Conservation (phyloP, 2,329 filamentous ascomycete species). For the Tolypocladium capitatum region DNA sequence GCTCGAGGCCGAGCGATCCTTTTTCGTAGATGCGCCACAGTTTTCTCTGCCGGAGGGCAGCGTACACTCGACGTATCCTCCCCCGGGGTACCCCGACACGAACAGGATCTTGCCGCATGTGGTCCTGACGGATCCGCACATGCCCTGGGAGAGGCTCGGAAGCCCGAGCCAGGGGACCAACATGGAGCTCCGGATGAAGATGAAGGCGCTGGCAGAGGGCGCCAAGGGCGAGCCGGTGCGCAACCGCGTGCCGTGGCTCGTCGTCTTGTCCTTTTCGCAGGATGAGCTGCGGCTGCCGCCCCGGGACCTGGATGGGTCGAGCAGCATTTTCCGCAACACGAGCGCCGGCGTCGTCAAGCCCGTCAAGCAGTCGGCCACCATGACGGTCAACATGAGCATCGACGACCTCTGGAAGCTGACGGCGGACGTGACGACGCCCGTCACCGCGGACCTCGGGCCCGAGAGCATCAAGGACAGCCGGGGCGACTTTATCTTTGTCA, state of each 20-base stretch:
- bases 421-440: background rate
- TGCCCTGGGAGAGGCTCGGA: conserved; percentile 27
- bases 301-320: conserved; percentile 3
- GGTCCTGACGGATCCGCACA: conserved; percentile 26
- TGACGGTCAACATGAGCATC: conserved; percentile 8
- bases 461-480: background rate
- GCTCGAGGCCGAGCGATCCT: no score
- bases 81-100: no score
- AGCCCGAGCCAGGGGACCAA: conserved; percentile 3
- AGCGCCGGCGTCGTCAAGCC: conserved; percentile 3
- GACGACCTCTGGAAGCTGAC: conserved; percentile 2
- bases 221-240: background rate
- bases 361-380: conserved; percentile 1
- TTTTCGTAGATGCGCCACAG: no score
- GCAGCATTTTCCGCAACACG: conserved; percentile 1
- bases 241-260: conserved; percentile 27
- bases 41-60: no score
- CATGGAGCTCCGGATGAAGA: no score
- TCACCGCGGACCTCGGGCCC: background rate
- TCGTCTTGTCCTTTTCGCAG: conserved; percentile 13
- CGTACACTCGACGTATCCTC: no score
- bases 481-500: conserved; percentile 17
- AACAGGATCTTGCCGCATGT: conserved; percentile 26
- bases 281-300: conserved; percentile 21
- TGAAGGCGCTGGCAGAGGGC: background rate